Percentiles rank a stretch among this genome's conserved stretches.
Evolutionary conservation across 129 eudicot genomes (phyloP).

Genomic region (Lactuca sativa): DNA sequence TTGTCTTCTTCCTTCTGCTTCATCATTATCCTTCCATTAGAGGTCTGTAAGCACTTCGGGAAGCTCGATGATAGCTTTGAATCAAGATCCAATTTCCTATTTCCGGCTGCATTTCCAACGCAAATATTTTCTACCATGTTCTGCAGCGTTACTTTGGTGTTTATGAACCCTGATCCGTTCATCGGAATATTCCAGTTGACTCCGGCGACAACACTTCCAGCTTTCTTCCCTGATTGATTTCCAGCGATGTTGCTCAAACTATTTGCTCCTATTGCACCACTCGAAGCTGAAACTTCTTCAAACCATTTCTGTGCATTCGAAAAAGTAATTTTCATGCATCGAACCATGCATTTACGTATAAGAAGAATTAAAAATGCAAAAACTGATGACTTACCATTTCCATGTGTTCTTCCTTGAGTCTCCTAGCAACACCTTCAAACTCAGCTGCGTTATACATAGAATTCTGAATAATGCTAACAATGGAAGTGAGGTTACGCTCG

Average conservation of each 20-base stretch:
- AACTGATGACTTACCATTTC: conserved; percentile 41
- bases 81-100: conserved; percentile 48
- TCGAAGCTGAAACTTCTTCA: background rate
- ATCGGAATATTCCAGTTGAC: background rate
- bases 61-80: conserved; percentile 56
- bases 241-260: background rate
- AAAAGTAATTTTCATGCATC: background rate
- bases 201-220: background rate
- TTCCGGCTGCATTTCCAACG: conserved; percentile 52
- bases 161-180: background rate
- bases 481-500: conserved; percentile 64
- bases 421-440: conserved; percentile 57
- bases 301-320: background rate
- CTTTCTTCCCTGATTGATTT: background rate
- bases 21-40: conserved; percentile 16
- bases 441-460: conserved; percentile 67
- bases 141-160: conserved; percentile 19
- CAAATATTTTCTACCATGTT: conserved; percentile 51
- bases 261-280: background rate
- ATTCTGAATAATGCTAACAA: conserved; percentile 64
- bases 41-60: conserved; percentile 43
- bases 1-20: conserved; percentile 40
- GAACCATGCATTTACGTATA: background rate
- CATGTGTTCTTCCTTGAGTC: conserved; percentile 43
- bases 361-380: background rate